Percentiles rank a stretch among this genome's conserved stretches.
Conservation (phyloP, 192 early-diverging fungal species). For the Coemansia sp. region DNA sequence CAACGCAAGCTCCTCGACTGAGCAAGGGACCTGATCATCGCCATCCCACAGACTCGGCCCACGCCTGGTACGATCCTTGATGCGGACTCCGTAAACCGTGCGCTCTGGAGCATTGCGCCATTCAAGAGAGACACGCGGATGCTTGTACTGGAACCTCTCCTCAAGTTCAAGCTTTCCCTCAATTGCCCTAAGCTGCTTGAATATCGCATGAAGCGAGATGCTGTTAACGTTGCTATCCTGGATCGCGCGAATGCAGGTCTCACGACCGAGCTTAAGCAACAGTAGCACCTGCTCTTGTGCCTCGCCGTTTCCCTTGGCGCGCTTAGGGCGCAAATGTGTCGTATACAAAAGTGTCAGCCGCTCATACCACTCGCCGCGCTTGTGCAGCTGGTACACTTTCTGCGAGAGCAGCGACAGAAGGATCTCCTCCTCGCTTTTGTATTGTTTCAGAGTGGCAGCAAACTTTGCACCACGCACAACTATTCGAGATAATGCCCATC, state of each 20-base stretch:
- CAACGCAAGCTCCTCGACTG: conserved; percentile 65
- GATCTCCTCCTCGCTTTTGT: conserved; percentile 56
- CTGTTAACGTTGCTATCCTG: conserved; percentile 60
- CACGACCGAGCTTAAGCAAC: conserved; percentile 45
- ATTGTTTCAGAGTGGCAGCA: conserved; percentile 58
- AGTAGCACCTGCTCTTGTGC: conserved; percentile 20
- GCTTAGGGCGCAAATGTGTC: conserved; percentile 53
- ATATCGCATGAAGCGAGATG: conserved; percentile 40
- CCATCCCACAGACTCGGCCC: conserved; percentile 58
- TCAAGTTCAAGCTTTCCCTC: conserved; percentile 34
- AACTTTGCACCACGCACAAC: conserved; percentile 56
- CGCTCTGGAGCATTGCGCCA: conserved; percentile 53
- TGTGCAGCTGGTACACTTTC: conserved; percentile 54
- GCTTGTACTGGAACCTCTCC: conserved; percentile 4
- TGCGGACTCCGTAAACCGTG: conserved; percentile 43
- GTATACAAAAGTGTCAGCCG: conserved; percentile 62
- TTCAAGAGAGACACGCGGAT: conserved; percentile 39
- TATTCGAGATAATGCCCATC: conserved; percentile 63
- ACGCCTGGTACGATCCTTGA: conserved; percentile 21
- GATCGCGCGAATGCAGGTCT: conserved; percentile 59
- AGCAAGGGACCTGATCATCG: conserved; percentile 51
- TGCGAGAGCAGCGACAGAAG: conserved; percentile 62
- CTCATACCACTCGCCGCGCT: conserved; percentile 68
- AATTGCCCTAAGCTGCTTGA: conserved; percentile 35
- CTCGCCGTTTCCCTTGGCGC: conserved; percentile 13